These are phyloP conservation scores for Ogataea pini DNA, from an alignment of 805 yeast genomes.

Conservation along the genomic window DNA sequence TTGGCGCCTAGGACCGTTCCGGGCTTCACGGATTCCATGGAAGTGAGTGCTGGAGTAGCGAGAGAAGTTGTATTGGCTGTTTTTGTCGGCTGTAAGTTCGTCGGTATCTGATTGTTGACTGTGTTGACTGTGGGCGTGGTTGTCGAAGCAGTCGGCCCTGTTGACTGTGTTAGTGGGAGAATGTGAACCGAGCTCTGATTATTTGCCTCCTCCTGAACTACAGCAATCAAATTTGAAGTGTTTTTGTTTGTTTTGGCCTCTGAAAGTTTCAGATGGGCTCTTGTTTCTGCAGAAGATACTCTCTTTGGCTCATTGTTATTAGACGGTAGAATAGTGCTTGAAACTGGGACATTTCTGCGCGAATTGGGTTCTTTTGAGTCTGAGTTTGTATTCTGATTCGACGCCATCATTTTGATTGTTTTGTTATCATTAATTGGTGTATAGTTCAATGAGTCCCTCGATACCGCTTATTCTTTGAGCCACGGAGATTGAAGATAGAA, in stretches of 20 bases:
- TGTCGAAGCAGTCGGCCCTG: slow-evolving; percentile 4
- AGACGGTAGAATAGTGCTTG: background rate
- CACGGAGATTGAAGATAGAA: too few species aligned
- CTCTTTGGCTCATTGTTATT: slow-evolving; percentile 2
- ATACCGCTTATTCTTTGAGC: background rate
- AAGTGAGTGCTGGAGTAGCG: background rate
- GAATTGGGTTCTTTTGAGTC: background rate
- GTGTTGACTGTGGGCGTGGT: slow-evolving; percentile 1
- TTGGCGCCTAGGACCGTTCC: slow-evolving; percentile 3
- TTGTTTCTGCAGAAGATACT: slow-evolving; percentile 7
- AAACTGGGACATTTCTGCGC: background rate
- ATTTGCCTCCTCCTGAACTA: slow-evolving; percentile 32
- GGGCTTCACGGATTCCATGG: slow-evolving; percentile 5
- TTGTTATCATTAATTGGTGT: background rate
- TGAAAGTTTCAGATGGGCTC: background rate
- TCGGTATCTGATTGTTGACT: background rate
- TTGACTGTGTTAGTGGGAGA: slow-evolving; percentile 17
- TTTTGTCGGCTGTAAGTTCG: slow-evolving; percentile 3
- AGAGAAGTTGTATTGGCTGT: background rate
- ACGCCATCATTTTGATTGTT: background rate
- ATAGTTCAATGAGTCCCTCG: too few species aligned
- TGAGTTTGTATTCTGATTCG: background rate
- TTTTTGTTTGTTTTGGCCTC: slow-evolving; percentile 18
- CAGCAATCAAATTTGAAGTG: slow-evolving; percentile 26
- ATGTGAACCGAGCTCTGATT: slow-evolving; percentile 26